These are phyloP conservation scores for Tetradesmus obliquus DNA, from an alignment of 139 green algal species.

Conservation along the genomic window DNA sequence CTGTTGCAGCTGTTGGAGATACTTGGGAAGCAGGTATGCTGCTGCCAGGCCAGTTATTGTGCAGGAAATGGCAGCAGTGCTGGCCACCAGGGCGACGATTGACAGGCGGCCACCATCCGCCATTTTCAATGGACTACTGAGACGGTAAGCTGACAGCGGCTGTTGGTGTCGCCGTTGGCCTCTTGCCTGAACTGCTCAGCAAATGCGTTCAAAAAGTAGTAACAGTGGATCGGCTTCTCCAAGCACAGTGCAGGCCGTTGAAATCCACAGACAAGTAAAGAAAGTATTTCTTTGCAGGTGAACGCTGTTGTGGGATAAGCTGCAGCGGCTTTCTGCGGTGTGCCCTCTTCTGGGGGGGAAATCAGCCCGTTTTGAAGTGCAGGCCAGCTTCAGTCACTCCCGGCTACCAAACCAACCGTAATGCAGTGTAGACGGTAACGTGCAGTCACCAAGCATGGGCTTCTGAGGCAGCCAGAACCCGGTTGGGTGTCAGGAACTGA, in stretches of 20 bases:
- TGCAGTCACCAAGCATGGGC: not conserved
- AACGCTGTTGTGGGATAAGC: too few relatives aligned
- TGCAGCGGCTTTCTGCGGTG: not conserved
- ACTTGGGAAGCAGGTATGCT: not conserved
- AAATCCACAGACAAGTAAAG: too few relatives aligned
- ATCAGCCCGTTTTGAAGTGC: not conserved
- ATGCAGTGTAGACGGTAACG: not conserved
- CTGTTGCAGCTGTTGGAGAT: not conserved
- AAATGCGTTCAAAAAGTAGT: not conserved
- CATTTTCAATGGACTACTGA: not conserved
- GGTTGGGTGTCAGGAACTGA: not conserved
- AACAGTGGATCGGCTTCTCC: not conserved
- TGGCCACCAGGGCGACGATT: not conserved
- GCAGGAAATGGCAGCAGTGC: not conserved
- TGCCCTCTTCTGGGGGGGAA: not conserved
- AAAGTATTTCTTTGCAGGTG: too few relatives aligned
- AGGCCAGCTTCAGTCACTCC: too few relatives aligned
- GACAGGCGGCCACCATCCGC: not conserved
- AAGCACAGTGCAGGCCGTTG: not conserved
- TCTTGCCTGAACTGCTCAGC: not conserved
- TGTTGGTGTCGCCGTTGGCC: not conserved
- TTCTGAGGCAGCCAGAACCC: not conserved
- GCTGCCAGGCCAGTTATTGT: not conserved
- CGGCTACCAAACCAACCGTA: not conserved
- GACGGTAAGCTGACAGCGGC: not conserved